Conservation (phyloP, 768 basidiomycete species). For the Lactarius pseudohatsudake region DNA sequence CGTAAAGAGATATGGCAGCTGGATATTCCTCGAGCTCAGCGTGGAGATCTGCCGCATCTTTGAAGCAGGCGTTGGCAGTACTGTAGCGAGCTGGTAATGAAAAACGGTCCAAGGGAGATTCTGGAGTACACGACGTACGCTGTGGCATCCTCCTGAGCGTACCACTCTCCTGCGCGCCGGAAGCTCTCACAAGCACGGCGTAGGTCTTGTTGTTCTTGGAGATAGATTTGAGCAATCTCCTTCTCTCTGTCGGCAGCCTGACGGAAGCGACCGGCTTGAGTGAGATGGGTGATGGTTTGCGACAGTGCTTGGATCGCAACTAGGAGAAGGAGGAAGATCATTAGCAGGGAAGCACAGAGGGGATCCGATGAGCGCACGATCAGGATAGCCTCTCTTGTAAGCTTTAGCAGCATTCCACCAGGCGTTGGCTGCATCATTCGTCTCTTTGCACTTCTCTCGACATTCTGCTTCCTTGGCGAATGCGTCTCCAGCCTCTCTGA, state of each 20-base stretch:
- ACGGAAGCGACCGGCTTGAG: conserved; percentile 83
- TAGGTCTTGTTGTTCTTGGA: conserved; percentile 78
- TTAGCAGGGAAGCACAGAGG: neutral
- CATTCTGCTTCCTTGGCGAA: conserved; percentile 95
- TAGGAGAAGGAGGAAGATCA: conserved; percentile 34
- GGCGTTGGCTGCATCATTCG: conserved; percentile 94
- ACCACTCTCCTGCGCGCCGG: conserved; percentile 93
- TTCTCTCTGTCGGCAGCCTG: conserved; percentile 99
- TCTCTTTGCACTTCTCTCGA: conserved; percentile 82
- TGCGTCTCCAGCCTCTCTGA: conserved; percentile 89
- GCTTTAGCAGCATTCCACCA: conserved; percentile 99
- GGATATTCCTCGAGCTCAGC: conserved; percentile 86
- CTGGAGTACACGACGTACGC: conserved; percentile 59
- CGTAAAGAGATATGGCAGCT: conserved; percentile 84
- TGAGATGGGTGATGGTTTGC: conserved; percentile 82
- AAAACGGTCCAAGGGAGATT: neutral
- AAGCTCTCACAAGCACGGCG: conserved; percentile 89
- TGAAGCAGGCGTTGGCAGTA: conserved; percentile 93
- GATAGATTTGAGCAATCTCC: conserved; percentile 91
- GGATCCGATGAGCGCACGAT: conserved; percentile 53
- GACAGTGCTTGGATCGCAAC: conserved; percentile 88
- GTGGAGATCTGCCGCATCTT: conserved; percentile 94
- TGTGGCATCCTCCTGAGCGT: conserved; percentile 93
- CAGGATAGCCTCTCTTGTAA: conserved; percentile 85
- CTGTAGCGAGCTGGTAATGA: conserved; percentile 44